phyloP scores from a whole-genome alignment of 345 rosid genomes.

The Noccaea bulbosa region DNA sequence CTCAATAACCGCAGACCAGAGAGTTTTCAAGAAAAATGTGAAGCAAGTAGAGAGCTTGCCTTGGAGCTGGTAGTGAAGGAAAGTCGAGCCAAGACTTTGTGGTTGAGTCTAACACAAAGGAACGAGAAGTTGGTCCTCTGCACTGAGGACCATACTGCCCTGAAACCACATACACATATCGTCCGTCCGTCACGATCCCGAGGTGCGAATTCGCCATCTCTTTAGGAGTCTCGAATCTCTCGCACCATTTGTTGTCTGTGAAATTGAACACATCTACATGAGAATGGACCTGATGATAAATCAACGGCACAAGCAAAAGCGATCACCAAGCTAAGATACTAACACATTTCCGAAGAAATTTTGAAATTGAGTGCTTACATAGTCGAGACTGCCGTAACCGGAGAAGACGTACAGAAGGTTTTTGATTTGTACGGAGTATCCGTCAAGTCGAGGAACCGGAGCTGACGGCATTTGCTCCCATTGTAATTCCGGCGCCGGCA shows the following conservation, averaged over 20 bases:
- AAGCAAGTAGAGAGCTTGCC: constrained; percentile 48
- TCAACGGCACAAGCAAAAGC: constrained; percentile 1
- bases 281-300: constrained; percentile 65
- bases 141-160: constrained; percentile 90
- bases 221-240: constrained; percentile 61
- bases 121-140: constrained; percentile 59
- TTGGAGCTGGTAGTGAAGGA: constrained; percentile 71
- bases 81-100: constrained; percentile 63
- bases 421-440: constrained; percentile 68
- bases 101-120: constrained; percentile 62
- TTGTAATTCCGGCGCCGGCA: constrained; percentile 68
- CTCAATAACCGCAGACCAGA: no score
- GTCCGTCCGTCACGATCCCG: constrained; percentile 74
- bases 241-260: constrained; percentile 65
- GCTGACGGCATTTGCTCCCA: constrained; percentile 85
- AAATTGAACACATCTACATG: constrained; percentile 83
- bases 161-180: constrained; percentile 67
- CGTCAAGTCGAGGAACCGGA: constrained; percentile 91
- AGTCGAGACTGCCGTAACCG: constrained; percentile 68
- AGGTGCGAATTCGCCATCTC: constrained; percentile 88
- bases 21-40: background rate
- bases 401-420: constrained; percentile 71
- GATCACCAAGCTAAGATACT: background rate
- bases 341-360: background rate
- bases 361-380: constrained; percentile 44